phyloP scores from a whole-genome alignment of 352 stramenopile species.

The Phytophthora multivora region DNA sequence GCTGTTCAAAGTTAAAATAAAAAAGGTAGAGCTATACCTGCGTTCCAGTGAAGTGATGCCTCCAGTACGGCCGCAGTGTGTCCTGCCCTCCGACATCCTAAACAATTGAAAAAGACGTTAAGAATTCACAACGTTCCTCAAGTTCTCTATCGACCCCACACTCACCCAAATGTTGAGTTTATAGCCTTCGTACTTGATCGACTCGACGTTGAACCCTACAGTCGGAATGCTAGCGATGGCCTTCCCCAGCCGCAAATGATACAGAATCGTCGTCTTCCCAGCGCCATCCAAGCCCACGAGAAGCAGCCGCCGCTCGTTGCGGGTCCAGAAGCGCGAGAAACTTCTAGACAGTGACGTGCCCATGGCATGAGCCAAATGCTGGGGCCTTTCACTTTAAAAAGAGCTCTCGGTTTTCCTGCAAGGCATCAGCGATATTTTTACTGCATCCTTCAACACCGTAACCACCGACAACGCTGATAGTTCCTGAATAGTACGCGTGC shows the following conservation, averaged over 20 bases:
- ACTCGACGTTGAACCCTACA: constrained; percentile 85
- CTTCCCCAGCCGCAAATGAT: constrained; percentile 79
- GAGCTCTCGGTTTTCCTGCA: constrained; percentile 4
- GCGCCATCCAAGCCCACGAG: constrained; percentile 78
- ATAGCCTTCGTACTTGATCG: constrained; percentile 69
- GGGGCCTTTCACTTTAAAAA: no score
- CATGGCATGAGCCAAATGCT: constrained; percentile 53
- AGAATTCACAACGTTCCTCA: background rate
- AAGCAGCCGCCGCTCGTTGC: constrained; percentile 76
- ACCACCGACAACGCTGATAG: constrained; percentile 8
- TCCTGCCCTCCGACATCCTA: constrained; percentile 85
- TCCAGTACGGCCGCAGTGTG: constrained; percentile 79
- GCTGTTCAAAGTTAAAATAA: no score
- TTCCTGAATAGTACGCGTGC: constrained; percentile 2
- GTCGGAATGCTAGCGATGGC: constrained; percentile 81
- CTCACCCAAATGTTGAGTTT: constrained; percentile 84
- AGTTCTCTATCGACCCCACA: background rate
- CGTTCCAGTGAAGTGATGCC: constrained; percentile 86
- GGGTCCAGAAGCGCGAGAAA: constrained; percentile 73
- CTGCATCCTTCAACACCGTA: constrained; percentile 19
- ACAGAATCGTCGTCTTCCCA: constrained; percentile 85
- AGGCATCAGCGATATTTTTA: constrained; percentile 27
- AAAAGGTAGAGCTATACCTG: constrained; percentile 43
- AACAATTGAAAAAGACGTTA: background rate
- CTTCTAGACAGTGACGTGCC: constrained; percentile 71